Conservation (phyloP, 2,329 filamentous ascomycete genomes). For the Xylaria sp. region DNA sequence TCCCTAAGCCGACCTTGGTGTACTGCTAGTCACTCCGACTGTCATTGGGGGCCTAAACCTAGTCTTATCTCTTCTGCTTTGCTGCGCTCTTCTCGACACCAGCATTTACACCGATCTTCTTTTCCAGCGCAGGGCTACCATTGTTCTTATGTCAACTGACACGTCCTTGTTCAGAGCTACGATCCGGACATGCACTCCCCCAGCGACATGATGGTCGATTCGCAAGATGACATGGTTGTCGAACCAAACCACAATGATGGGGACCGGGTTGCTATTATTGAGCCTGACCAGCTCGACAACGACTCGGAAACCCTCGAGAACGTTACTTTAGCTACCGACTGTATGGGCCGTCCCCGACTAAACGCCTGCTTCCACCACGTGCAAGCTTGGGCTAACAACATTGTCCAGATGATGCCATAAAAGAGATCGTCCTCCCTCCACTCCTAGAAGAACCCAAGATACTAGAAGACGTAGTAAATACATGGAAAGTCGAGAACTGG, state of each 20-base stretch:
- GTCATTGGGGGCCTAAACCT: constrained; percentile 3
- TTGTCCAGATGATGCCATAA: constrained; percentile 81
- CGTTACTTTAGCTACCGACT: constrained; percentile 63
- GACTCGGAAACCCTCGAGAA: constrained; percentile 62
- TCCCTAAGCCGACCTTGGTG: constrained; percentile 11
- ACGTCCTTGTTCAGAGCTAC: constrained; percentile 57
- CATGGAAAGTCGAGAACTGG: constrained; percentile 92
- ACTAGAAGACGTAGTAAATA: constrained; percentile 78
- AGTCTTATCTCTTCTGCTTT: constrained; percentile 10
- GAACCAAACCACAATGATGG: constrained; percentile 60
- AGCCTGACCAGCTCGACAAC: constrained; percentile 62
- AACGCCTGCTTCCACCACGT: constrained; percentile 4
- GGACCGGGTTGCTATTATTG: constrained; percentile 65
- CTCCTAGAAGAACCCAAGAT: constrained; percentile 81
- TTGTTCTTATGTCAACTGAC: constrained; percentile 36
- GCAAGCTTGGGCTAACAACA: constrained; percentile 43
- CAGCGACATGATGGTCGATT: constrained; percentile 67
- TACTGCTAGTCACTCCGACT: constrained; percentile 2
- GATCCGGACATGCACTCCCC: constrained; percentile 64
- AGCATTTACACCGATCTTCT: neutral
- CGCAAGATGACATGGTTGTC: constrained; percentile 65
- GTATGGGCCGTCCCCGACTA: constrained; percentile 54
- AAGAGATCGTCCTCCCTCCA: constrained; percentile 78
- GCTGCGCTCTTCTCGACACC: constrained; percentile 7
- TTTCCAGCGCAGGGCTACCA: neutral